Evolutionary conservation across 768 basidiomycete species (phyloP), one percentile per base, ranked within the genome.

Genomic region (Boletellus emodensis): DNA sequence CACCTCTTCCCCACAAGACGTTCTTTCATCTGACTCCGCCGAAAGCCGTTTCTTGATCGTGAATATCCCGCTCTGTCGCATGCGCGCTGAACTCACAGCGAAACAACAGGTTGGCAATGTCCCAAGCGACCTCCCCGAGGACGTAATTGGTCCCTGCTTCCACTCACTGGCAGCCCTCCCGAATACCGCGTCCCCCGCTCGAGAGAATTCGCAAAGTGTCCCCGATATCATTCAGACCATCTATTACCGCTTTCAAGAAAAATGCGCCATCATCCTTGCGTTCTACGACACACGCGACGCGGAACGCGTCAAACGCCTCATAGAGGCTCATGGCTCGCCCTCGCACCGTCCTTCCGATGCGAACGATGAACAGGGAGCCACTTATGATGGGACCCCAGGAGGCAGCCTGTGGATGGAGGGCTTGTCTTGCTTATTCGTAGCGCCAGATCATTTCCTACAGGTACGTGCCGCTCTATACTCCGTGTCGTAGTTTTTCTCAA

Each of bases 261-360:
- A 72, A 10, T 71, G 78, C 34, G 83, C 83, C 7, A 67, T 79
- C 38, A 68, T 85, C 40, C 71, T 85, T 52, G 77, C 82, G 7
- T 85, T 86, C 55, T 79, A 76, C 64, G 83, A 87, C 55, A 62
- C 77, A 39, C 76, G 83, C 44, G 70, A 82, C 43, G 78, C 83
- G 3, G 70, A 70, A 36, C 72, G 71, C 6, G 79, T 80, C 26
- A 73, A 75, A 43, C 60, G 57, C 11, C 55, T 75, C n/a, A 66
- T 82, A 38, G 70, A 71, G 10, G 35, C 46, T 6, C 58, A 58
- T 20, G 26, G 53, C 33, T 55, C 56, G 7, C 53, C 36, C 41
- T 22, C 47, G 37, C 48, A 24, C 17, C 18, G 35, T 34, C 28
- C 35, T 26, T 26, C 51, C 6, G 40, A 52, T 13, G 30, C 24